Percentiles rank a stretch among this genome's conserved stretches.
These are phyloP conservation scores for Larix sibirica DNA, from an alignment of 83 land plant genomes.

Conservation along the genomic window DNA sequence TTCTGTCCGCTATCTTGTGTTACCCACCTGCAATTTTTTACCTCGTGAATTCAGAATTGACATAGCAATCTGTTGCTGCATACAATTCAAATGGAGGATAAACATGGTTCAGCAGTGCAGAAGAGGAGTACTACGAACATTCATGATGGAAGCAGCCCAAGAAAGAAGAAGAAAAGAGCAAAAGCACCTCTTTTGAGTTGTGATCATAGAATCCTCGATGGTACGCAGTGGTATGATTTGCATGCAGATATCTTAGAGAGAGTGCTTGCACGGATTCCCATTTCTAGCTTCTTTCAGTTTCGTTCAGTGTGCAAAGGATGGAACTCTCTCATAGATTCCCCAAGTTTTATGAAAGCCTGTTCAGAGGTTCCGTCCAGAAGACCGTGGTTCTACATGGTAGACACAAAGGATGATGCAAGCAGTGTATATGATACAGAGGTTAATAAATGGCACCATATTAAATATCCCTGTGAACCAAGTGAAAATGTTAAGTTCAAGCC, in stretches of 20 bases:
- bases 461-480: not conserved
- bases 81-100: conserved; percentile 6
- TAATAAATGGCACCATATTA: conserved; percentile 35
- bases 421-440: conserved; percentile 43
- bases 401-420: conserved; percentile 23
- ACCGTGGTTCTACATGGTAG: conserved; percentile 66
- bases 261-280: conserved; percentile 53
- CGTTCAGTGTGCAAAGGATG: conserved; percentile 64
- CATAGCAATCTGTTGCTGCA: not conserved
- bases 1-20: not conserved
- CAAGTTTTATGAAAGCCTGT: conserved; percentile 52
- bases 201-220: not conserved
- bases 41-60: not conserved
- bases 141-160: conserved; percentile 15
- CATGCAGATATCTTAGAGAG: conserved; percentile 53
- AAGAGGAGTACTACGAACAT: not conserved
- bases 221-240: conserved; percentile 30
- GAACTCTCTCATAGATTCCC: conserved; percentile 41
- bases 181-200: not conserved
- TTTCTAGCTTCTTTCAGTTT: conserved; percentile 48
- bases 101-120: not conserved
- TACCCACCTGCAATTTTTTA: not conserved
- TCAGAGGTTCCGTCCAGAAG: conserved; percentile 36
- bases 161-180: conserved; percentile 13
- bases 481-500: conserved; percentile 25